phyloP scores from a whole-genome alignment of 352 stramenopile species.

The Phytophthora idaei region DNA sequence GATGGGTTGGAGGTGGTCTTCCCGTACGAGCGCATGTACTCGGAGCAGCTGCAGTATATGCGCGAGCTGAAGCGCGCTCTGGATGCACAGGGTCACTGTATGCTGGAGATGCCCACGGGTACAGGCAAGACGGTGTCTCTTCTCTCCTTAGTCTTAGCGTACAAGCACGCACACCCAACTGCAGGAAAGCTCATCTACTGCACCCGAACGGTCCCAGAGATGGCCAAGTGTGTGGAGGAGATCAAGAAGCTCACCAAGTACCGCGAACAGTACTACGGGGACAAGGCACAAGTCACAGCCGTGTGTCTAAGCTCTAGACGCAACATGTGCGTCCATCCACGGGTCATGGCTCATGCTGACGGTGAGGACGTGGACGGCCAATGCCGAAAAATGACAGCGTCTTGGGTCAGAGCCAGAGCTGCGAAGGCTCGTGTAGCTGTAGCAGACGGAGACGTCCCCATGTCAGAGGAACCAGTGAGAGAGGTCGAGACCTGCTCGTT shows the following conservation, averaged over 20 bases:
- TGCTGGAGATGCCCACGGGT: slow-evolving; percentile 99
- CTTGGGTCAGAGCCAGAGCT: slow-evolving; percentile 94
- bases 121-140: slow-evolving; percentile 99
- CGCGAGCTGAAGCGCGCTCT: slow-evolving; percentile 97
- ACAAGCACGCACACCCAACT: slow-evolving; percentile 94
- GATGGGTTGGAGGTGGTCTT: slow-evolving; percentile 98
- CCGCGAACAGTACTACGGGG: slow-evolving; percentile 66
- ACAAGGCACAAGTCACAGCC: slow-evolving; percentile 71
- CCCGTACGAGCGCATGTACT: slow-evolving; percentile 97
- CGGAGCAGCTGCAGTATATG: slow-evolving; percentile 99
- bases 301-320: slow-evolving; percentile 92
- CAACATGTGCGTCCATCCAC: slow-evolving; percentile 99
- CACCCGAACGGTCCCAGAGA: slow-evolving; percentile 99
- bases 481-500: slow-evolving; percentile 86
- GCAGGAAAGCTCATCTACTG: slow-evolving; percentile 99
- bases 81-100: slow-evolving; percentile 96
- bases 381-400: slow-evolving; percentile 97
- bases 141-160: slow-evolving; percentile 95
- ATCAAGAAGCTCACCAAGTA: slow-evolving; percentile 95
- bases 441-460: slow-evolving; percentile 12
- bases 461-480: slow-evolving; percentile 3
- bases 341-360: slow-evolving; percentile 95
- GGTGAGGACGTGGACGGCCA: slow-evolving; percentile 96
- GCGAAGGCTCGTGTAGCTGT: slow-evolving; percentile 19
- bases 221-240: slow-evolving; percentile 98